These are phyloP conservation scores for Ettlia oleoabundans DNA, from an alignment of 139 green algal species.

Conservation along the genomic window DNA sequence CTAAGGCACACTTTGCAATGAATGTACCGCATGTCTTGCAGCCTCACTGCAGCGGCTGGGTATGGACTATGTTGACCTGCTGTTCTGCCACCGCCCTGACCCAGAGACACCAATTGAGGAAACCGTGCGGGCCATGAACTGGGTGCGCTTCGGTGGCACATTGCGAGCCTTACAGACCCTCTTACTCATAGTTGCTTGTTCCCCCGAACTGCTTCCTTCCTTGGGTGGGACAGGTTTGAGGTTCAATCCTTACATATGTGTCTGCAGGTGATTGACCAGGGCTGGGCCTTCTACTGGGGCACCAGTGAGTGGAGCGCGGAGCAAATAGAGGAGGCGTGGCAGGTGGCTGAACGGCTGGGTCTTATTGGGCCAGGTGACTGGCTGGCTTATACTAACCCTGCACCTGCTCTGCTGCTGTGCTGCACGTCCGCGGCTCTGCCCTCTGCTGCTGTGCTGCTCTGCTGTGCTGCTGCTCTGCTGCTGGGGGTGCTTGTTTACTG, in stretches of 20 bases:
- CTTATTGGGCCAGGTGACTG: slow-evolving; percentile 62
- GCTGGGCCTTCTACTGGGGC: slow-evolving; percentile 61
- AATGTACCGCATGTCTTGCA: slow-evolving; percentile 21
- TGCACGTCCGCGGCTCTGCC: not conserved
- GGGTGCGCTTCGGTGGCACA: too few relatives aligned
- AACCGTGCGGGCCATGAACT: slow-evolving; percentile 89
- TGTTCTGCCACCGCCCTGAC: slow-evolving; percentile 87
- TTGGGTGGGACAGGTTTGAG: too few relatives aligned
- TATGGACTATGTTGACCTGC: slow-evolving; percentile 88
- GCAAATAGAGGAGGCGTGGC: slow-evolving; percentile 78
- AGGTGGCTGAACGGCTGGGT: slow-evolving; percentile 68
- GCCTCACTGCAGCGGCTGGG: slow-evolving; percentile 72
- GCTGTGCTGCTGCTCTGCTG: too few relatives aligned
- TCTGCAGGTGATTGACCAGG: slow-evolving; percentile 61
- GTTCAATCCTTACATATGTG: too few relatives aligned
- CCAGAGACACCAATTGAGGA: slow-evolving; percentile 85
- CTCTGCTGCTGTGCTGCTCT: too few relatives aligned
- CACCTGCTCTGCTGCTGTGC: not conserved
- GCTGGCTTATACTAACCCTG: not conserved
- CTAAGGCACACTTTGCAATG: not conserved
- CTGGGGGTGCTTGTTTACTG: too few relatives aligned
- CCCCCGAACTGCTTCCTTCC: too few relatives aligned
- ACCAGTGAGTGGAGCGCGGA: slow-evolving; percentile 81
- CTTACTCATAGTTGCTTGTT: too few relatives aligned
- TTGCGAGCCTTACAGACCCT: too few relatives aligned